A percentile compares a stretch with the other conserved stretches of the same genome.
phyloP scores from a whole-genome alignment of 306 rosid species.

The Oxytropis ochrocephala region DNA sequence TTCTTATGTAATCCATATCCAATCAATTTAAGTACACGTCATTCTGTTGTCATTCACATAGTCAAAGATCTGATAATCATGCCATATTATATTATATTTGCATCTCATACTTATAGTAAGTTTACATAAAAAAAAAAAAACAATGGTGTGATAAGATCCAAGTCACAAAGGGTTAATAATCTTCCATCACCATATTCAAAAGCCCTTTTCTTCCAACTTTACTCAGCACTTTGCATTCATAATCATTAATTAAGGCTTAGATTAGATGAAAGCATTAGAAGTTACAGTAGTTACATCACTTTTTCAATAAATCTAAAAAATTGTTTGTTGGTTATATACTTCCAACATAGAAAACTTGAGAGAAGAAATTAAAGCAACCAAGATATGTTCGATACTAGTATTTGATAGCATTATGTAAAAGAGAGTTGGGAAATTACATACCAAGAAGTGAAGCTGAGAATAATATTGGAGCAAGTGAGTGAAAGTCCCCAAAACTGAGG shows the following conservation, averaged over 20 bases:
- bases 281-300: no score
- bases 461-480: not conserved
- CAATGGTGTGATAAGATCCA: not conserved
- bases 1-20: not conserved
- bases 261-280: no score
- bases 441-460: not conserved
- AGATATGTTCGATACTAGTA: no score
- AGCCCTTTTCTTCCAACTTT: not conserved
- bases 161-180: not conserved
- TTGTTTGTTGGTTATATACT: no score
- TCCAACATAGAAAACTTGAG: no score
- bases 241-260: not conserved
- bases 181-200: not conserved
- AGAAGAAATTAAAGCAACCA: no score
- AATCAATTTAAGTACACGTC: conserved; percentile 15
- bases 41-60: not conserved
- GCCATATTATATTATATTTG: not conserved
- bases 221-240: not conserved
- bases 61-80: not conserved
- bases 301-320: no score
- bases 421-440: not conserved
- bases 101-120: not conserved
- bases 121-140: not conserved
- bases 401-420: no score
- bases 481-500: not conserved